Conservation (phyloP, 108 stramenopile species). For the Nitzschia inconspicua region DNA sequence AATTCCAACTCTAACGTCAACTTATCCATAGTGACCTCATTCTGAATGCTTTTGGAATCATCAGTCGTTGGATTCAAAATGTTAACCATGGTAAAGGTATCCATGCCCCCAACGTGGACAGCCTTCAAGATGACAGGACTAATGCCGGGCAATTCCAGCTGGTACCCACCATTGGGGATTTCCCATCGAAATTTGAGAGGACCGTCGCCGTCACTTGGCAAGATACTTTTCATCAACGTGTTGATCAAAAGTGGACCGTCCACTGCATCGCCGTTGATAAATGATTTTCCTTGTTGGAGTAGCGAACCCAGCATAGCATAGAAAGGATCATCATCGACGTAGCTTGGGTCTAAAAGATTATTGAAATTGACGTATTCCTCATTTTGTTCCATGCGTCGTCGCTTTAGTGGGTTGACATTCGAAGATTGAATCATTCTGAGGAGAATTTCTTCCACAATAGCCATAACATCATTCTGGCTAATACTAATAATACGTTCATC, state of each 20-base stretch:
- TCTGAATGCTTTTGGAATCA: not conserved
- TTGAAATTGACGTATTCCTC: not conserved
- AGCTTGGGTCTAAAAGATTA: not conserved
- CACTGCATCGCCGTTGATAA: not conserved
- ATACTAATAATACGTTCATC: too few species aligned
- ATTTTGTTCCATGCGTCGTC: not conserved
- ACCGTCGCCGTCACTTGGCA: not conserved
- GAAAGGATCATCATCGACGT: not conserved
- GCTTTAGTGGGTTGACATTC: not conserved
- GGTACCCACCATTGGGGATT: not conserved
- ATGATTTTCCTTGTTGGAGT: not conserved
- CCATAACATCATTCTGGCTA: too few species aligned
- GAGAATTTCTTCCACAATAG: not conserved
- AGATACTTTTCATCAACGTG: not conserved
- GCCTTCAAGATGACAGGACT: not conserved
- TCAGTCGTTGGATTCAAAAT: not conserved
- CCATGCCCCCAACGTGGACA: not conserved
- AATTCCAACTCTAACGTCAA: not conserved
- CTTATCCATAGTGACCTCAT: not conserved
- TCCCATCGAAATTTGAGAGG: not conserved
- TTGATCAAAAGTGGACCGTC: not conserved
- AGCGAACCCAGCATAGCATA: not conserved
- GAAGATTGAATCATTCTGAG: not conserved
- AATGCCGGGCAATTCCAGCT: not conserved
- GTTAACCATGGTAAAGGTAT: not conserved